phyloP scores from a whole-genome alignment of 2,329 filamentous ascomycete genomes.

The Thelonectria blattea region DNA sequence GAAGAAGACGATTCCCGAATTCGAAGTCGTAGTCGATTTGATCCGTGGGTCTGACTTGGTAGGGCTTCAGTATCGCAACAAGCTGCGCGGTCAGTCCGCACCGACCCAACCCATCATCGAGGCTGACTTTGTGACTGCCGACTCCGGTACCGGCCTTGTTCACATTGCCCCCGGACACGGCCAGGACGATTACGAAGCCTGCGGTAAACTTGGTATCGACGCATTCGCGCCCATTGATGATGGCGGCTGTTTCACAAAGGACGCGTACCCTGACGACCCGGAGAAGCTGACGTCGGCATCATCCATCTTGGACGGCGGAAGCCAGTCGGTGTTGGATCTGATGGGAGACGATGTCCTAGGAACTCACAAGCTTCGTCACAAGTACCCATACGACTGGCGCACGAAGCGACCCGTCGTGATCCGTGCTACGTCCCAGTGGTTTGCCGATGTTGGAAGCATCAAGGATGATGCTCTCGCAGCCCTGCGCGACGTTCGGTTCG shows the following conservation, averaged over 20 bases:
- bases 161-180: conserved; percentile 94
- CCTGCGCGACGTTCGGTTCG: conserved; percentile 75
- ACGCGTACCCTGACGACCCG: conserved; percentile 76
- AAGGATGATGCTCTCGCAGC: conserved; percentile 75
- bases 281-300: conserved; percentile 69
- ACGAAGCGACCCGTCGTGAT: conserved; percentile 93
- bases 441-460: conserved; percentile 87
- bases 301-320: conserved; percentile 73
- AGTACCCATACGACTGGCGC: conserved; percentile 98
- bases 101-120: conserved; percentile 73
- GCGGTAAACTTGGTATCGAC: conserved; percentile 71
- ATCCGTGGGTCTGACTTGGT: conserved; percentile 71
- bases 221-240: conserved; percentile 85
- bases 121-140: conserved; percentile 86
- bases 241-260: conserved; percentile 78
- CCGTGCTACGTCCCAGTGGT: conserved; percentile 95
- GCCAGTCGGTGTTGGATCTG: conserved; percentile 71
- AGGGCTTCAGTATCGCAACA: conserved; percentile 72
- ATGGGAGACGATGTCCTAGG: conserved; percentile 70
- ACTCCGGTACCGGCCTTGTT: conserved; percentile 94
- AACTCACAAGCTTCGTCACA: conserved; percentile 78
- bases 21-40: conserved; percentile 58
- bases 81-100: conserved; percentile 66
- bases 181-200: conserved; percentile 93
- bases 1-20: conserved; percentile 56